Percentiles rank a stretch among this genome's conserved stretches.
Evolutionary conservation across 345 rosid genomes (phyloP).

Genomic region (Trapa bicornis): DNA sequence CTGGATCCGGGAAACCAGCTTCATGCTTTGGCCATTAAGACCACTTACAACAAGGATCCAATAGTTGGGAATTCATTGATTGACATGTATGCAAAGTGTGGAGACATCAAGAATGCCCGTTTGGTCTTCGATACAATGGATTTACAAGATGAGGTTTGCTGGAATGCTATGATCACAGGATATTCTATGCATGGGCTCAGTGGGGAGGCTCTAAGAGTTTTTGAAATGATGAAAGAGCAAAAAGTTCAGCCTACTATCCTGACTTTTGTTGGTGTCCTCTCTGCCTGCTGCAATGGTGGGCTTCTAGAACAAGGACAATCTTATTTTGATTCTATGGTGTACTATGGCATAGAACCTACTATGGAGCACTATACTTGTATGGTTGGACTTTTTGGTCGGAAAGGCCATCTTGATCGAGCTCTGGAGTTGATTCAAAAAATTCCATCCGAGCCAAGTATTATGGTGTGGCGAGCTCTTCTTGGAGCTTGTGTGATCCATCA

Average conservation of each 20-base stretch:
- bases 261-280: slow-evolving; percentile 66
- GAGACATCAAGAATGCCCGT: slow-evolving; percentile 47
- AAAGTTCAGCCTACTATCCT: slow-evolving; percentile 44
- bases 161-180: slow-evolving; percentile 82
- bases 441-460: slow-evolving; percentile 51
- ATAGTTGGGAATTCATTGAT: slow-evolving; percentile 68
- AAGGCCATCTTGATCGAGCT: slow-evolving; percentile 62
- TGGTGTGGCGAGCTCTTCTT: slow-evolving; percentile 81
- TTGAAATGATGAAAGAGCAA: slow-evolving; percentile 45
- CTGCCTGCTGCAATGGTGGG: slow-evolving; percentile 69
- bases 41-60: slow-evolving; percentile 30
- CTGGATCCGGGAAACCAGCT: slow-evolving; percentile 60
- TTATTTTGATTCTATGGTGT: slow-evolving; percentile 60
- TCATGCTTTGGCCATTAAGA: slow-evolving; percentile 51
- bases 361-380: slow-evolving; percentile 50
- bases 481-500: slow-evolving; percentile 68
- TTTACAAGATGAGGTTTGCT: slow-evolving; percentile 42
- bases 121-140: slow-evolving; percentile 42
- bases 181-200: slow-evolving; percentile 62
- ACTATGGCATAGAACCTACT: slow-evolving; percentile 58
- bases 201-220: slow-evolving; percentile 41
- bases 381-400: slow-evolving; percentile 36
- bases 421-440: slow-evolving; percentile 52
- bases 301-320: slow-evolving; percentile 49
- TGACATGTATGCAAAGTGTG: slow-evolving; percentile 94